These are phyloP conservation scores for Pleomassaria siparia DNA, from an alignment of 2,329 filamentous ascomycete genomes.

Conservation along the genomic window DNA sequence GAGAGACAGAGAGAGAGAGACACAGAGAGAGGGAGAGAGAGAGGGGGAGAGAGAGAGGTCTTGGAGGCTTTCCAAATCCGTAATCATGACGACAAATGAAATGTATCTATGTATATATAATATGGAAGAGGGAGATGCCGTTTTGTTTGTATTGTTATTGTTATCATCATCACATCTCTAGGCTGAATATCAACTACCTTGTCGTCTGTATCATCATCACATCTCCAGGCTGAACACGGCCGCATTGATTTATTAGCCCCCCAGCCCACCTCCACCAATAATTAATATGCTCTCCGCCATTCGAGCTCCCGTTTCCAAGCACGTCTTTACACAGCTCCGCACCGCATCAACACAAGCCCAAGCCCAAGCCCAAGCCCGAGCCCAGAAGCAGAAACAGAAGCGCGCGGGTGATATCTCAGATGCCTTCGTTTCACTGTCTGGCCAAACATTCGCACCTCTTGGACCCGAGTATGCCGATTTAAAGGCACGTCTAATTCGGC, in stretches of 20 bases:
- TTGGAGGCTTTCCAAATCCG: too few species aligned
- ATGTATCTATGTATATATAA: too few species aligned
- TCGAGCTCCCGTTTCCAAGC: slow-evolving; percentile 24
- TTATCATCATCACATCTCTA: not conserved
- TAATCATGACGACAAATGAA: too few species aligned
- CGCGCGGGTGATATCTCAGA: slow-evolving; percentile 54
- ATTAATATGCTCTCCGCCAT: slow-evolving; percentile 32
- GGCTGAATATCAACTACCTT: too few species aligned
- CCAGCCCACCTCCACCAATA: too few species aligned
- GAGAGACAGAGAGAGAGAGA: too few species aligned
- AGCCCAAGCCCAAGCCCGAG: too few species aligned
- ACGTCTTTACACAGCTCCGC: slow-evolving; percentile 23
- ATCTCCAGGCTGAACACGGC: slow-evolving; percentile 4
- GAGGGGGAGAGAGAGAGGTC: too few species aligned
- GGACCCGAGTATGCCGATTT: slow-evolving; percentile 49
- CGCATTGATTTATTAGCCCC: too few species aligned
- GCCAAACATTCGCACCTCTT: slow-evolving; percentile 48
- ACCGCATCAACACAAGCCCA: slow-evolving; percentile 34
- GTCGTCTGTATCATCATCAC: not conserved
- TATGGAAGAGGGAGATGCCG: slow-evolving; percentile 6
- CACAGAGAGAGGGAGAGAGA: too few species aligned
- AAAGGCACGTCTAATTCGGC: slow-evolving; percentile 48
- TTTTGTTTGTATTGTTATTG: too few species aligned
- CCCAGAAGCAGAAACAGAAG: too few species aligned
- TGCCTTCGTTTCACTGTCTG: slow-evolving; percentile 53